These are phyloP conservation scores for Jaltomata sinuosa DNA, from an alignment of 257 asterid genomes.

Conservation along the genomic window DNA sequence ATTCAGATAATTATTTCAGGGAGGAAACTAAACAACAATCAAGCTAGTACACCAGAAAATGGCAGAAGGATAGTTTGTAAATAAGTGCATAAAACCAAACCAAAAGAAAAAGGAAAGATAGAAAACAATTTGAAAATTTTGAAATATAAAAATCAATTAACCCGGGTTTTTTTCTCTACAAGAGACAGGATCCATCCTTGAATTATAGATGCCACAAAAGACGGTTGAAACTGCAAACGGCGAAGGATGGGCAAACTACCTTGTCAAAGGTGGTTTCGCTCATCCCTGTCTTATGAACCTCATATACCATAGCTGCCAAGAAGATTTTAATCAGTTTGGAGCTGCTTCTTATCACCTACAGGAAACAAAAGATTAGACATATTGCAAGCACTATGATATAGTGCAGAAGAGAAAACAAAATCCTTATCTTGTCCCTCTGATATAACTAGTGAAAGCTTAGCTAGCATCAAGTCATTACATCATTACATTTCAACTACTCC, in stretches of 20 bases:
- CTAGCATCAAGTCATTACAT: neutral
- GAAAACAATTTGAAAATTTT: neutral
- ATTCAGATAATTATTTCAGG: slow-evolving; percentile 6
- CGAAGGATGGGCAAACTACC: slow-evolving; percentile 27
- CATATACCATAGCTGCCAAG: slow-evolving; percentile 94
- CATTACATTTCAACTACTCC: neutral
- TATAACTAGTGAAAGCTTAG: neutral
- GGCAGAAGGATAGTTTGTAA: neutral
- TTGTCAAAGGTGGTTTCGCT: slow-evolving; percentile 88
- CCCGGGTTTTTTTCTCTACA: neutral
- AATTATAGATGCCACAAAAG: neutral
- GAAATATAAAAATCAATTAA: neutral
- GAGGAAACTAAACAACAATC: neutral
- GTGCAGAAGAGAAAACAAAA: neutral
- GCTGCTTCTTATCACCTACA: slow-evolving; percentile 67
- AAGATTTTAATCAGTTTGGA: slow-evolving; percentile 76
- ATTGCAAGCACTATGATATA: neutral
- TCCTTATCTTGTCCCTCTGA: neutral
- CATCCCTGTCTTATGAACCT: slow-evolving; percentile 88
- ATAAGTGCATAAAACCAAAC: neutral
- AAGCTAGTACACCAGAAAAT: neutral
- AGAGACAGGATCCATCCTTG: neutral
- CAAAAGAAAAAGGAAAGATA: neutral
- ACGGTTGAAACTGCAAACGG: neutral
- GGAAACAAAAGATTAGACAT: neutral